These are phyloP conservation scores for Bocquillonia castaneifolia DNA, from an alignment of 441 rosid genomes.

Conservation along the genomic window DNA sequence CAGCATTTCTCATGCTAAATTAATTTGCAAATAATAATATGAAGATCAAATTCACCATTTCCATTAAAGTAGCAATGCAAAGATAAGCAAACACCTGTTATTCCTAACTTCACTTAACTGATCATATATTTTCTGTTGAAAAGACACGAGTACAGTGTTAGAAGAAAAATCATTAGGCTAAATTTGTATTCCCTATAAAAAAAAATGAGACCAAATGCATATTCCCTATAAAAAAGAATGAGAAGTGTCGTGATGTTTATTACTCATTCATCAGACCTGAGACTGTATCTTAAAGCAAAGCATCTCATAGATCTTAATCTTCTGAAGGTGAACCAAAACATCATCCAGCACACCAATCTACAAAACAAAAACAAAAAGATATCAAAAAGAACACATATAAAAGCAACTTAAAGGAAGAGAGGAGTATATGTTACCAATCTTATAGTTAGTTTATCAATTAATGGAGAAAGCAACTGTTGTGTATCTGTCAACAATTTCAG, in stretches of 20 bases:
- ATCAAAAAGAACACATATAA: neutral
- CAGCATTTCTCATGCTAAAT: conserved; percentile 22
- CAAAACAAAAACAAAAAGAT: conserved; percentile 26
- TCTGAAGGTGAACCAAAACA: conserved; percentile 46
- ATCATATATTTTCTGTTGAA: conserved; percentile 41
- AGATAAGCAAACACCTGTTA: conserved; percentile 43
- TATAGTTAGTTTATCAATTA: conserved; percentile 41
- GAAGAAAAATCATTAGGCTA: conserved; percentile 20
- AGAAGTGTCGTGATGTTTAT: conserved; percentile 10
- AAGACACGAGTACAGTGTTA: conserved; percentile 26
- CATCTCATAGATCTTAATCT: conserved; percentile 42
- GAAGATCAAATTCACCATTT: conserved; percentile 20
- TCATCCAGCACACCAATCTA: conserved; percentile 63
- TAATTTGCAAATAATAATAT: conserved; percentile 1
- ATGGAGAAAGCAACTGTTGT: conserved; percentile 46
- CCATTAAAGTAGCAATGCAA: conserved; percentile 15
- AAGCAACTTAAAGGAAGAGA: conserved; percentile 14
- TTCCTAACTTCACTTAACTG: conserved; percentile 31
- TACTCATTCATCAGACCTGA: conserved; percentile 47
- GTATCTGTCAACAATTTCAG: conserved; percentile 44
- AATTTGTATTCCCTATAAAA: conserved; percentile 8
- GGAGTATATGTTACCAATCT: conserved; percentile 38
- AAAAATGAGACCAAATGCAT: conserved; percentile 17
- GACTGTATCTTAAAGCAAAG: conserved; percentile 54
- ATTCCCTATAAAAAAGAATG: conserved; percentile 3